Evolutionary conservation across 768 basidiomycete genomes (phyloP).

Genomic region (Kwoniella shandongensis): DNA sequence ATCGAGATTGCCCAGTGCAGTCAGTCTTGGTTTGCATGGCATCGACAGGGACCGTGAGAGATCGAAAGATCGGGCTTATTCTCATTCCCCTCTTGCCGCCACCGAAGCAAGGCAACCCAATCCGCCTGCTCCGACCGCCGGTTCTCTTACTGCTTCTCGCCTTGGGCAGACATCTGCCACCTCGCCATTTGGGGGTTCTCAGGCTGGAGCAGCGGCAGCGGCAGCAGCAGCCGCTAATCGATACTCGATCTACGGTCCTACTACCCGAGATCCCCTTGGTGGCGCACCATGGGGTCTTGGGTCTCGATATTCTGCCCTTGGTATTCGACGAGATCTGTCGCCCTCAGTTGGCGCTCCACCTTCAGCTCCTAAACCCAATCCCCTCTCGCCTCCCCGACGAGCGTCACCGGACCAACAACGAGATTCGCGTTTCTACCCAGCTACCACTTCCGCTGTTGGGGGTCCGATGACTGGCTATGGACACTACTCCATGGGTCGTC

Average conservation of each 20-base stretch:
- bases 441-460: not conserved
- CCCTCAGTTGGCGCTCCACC: slow-evolving; percentile 12
- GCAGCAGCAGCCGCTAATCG: slow-evolving; percentile 20
- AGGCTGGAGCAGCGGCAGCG: not conserved
- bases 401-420: slow-evolving; percentile 20
- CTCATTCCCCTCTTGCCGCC: slow-evolving; percentile 26
- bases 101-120: slow-evolving; percentile 14
- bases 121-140: slow-evolving; percentile 7
- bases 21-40: slow-evolving; percentile 21
- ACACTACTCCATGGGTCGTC: slow-evolving; percentile 39
- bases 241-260: slow-evolving; percentile 43
- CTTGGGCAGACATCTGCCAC: slow-evolving; percentile 16
- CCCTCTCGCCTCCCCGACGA: slow-evolving; percentile 17
- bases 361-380: slow-evolving; percentile 3
- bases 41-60: slow-evolving; percentile 23
- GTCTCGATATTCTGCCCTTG: slow-evolving; percentile 34
- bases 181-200: slow-evolving; percentile 6
- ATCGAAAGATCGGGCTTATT: slow-evolving; percentile 29
- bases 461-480: slow-evolving; percentile 24
- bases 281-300: slow-evolving; percentile 25
- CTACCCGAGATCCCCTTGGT: slow-evolving; percentile 27
- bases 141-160: slow-evolving; percentile 9
- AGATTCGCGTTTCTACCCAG: slow-evolving; percentile 27
- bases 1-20: slow-evolving; percentile 24
- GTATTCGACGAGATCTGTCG: slow-evolving; percentile 24